Conservation (phyloP, 306 rosid species). For the Rosa chinensis region DNA sequence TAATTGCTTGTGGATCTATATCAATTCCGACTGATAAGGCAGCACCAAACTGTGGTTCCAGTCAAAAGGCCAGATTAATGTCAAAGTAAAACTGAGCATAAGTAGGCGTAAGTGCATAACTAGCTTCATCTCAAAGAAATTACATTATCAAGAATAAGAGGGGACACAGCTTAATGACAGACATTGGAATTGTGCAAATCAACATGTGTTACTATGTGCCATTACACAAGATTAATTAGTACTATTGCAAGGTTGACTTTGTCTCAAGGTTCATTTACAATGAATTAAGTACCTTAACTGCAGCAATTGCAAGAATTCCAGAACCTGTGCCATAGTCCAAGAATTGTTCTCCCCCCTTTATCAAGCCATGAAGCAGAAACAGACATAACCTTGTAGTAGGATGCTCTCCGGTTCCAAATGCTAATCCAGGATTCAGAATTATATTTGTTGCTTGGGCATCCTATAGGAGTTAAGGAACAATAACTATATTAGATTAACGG, state of each 20-base stretch:
- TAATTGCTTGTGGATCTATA: constrained; percentile 75
- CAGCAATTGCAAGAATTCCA: constrained; percentile 90
- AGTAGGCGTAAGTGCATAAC: constrained; percentile 6
- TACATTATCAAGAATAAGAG: neutral
- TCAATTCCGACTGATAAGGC: constrained; percentile 78
- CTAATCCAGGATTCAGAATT: constrained; percentile 75
- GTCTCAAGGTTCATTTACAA: constrained; percentile 1
- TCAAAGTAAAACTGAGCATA: constrained; percentile 18
- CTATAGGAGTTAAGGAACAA: constrained; percentile 29
- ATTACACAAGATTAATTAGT: neutral
- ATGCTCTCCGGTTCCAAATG: constrained; percentile 96
- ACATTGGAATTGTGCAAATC: neutral
- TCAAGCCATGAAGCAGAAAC: constrained; percentile 54
- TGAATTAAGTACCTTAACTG: constrained; percentile 63
- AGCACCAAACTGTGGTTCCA: constrained; percentile 68
- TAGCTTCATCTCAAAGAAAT: neutral
- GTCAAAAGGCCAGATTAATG: constrained; percentile 22
- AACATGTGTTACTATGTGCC: neutral
- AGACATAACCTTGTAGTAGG: constrained; percentile 80
- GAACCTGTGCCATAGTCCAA: constrained; percentile 95
- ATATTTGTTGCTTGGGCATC: constrained; percentile 74
- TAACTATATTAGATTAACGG: neutral
- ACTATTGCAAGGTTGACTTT: neutral
- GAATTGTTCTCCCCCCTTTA: constrained; percentile 72
- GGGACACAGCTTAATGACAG: too few species aligned